Percentiles rank a stretch among this genome's conserved stretches.
Evolutionary conservation across 2,329 filamentous ascomycete genomes (phyloP).

Genomic region (Curvularia lunata): DNA sequence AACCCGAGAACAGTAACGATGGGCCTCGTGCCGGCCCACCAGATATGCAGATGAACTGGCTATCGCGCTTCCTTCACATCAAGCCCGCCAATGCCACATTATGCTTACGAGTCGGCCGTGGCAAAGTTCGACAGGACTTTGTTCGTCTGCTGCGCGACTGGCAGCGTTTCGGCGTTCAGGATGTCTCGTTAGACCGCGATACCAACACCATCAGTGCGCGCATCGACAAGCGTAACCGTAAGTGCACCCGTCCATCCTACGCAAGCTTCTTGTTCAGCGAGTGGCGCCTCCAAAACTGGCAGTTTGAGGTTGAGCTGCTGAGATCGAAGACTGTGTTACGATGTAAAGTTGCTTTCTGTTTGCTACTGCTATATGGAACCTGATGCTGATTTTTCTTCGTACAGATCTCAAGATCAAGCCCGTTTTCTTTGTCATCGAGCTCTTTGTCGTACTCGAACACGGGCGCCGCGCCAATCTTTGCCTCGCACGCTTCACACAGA

Average conservation of each 20-base stretch:
- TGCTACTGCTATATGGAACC: not conserved
- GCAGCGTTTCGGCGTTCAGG: slow-evolving; percentile 78
- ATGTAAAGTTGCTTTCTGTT: slow-evolving; percentile 27
- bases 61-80: slow-evolving; percentile 85
- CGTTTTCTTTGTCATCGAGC: slow-evolving; percentile 84
- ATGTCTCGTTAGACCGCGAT: slow-evolving; percentile 78
- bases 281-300: slow-evolving; percentile 22
- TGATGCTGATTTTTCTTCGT: slow-evolving; percentile 24
- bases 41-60: slow-evolving; percentile 72
- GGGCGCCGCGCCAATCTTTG: slow-evolving; percentile 77
- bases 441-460: slow-evolving; percentile 89
- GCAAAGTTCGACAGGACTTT: slow-evolving; percentile 78
- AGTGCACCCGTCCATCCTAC: slow-evolving; percentile 49
- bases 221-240: slow-evolving; percentile 79
- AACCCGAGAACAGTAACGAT: slow-evolving; percentile 50
- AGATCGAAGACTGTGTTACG: slow-evolving; percentile 20
- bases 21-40: slow-evolving; percentile 33
- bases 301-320: slow-evolving; percentile 27
- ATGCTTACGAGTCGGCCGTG: slow-evolving; percentile 75
- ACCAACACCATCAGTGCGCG: slow-evolving; percentile 80
- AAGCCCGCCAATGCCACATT: slow-evolving; percentile 80
- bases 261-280: slow-evolving; percentile 23
- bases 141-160: slow-evolving; percentile 77
- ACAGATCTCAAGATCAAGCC: slow-evolving; percentile 81
- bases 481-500: slow-evolving; percentile 85